Base-by-base conservation (phyloP, 176 grass and related monocot genomes). In the Carex pumila region DNA sequence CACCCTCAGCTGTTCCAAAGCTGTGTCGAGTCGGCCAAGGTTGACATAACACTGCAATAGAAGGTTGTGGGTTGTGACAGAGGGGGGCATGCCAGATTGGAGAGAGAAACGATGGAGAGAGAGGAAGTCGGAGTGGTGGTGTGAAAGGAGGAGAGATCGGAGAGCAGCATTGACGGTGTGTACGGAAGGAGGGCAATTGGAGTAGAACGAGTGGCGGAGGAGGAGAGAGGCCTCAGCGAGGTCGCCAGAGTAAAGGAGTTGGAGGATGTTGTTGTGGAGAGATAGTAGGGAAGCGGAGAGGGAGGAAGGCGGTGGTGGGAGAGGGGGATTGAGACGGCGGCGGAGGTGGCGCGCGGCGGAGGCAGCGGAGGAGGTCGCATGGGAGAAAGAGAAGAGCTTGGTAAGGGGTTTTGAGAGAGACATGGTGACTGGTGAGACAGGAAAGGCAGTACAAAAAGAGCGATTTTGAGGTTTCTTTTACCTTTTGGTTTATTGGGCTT, bases 171-270 rank as follows among this genome's bases (percentile, higher is more conserved):
- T 69, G 87, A 85, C 88, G 85, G 94, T 97, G 83, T 85, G 94
- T 79, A 93, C 88, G 29, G 94, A 85, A 6, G 94, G 94, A 59
- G 90, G 92, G 88, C 81, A 97, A 87, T 97, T 97, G 85, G 94
- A 97, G 90, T 97, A 93, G 85, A 97, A 91, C 72, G 94, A 89
- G 60, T 97, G 94, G 88, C 94, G 92, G 60, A 89, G 88, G 85
- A 97, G 81, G 59, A 97, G 94, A 57, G 87, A 68, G 36, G 90
- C 92, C 87, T 94, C 92, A 45, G 86, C 58, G 60, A 97, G 94
- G 84, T 97, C 89, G 68, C 82, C 70, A 9, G 11, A 50, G 86
- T 90, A 89, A 29, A 85, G 86, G 76, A 97, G 92, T 14, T 78
- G 86, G 30, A 97, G 92, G 90, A 97, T 87, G 85, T 89, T 87